A percentile compares a stretch with the other conserved stretches of the same genome.
Evolutionary conservation across 306 rosid species (phyloP).

Genomic region (Quercus alba): DNA sequence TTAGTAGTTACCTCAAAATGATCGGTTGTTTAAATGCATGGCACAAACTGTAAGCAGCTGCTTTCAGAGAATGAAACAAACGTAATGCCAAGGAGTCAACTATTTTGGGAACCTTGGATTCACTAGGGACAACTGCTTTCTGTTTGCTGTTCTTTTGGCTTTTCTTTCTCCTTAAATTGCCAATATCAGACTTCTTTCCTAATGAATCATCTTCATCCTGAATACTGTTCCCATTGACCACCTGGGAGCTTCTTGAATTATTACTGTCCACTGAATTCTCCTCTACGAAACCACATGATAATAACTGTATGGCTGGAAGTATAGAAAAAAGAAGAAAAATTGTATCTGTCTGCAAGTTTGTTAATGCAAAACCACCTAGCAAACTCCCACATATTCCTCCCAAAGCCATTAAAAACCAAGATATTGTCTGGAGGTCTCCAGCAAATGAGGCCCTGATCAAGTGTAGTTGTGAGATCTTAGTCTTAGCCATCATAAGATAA

Average conservation of each 20-base stretch:
- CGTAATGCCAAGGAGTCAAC: conserved; percentile 36
- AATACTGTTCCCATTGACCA: conserved; percentile 23
- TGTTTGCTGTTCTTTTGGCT: conserved; percentile 29
- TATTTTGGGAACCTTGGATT: conserved; percentile 29
- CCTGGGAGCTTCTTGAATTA: conserved; percentile 19
- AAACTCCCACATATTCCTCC: conserved; percentile 87
- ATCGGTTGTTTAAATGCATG: conserved; percentile 65
- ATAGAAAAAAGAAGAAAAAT: conserved; percentile 72
- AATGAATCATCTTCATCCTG: conserved; percentile 33
- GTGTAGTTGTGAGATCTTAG: not conserved
- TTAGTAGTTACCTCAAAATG: conserved; percentile 64
- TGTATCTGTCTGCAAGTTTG: conserved; percentile 46
- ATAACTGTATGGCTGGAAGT: conserved; percentile 67
- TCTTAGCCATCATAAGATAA: not conserved
- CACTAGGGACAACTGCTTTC: conserved; percentile 25
- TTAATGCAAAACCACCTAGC: conserved; percentile 75
- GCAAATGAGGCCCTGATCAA: conserved; percentile 66
- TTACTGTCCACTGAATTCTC: conserved; percentile 44
- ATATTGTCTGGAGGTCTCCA: conserved; percentile 80
- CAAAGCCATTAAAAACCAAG: conserved; percentile 80
- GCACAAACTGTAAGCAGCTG: conserved; percentile 54
- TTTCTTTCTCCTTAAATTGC: conserved; percentile 59
- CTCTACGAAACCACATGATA: conserved; percentile 68
- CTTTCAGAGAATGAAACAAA: conserved; percentile 60
- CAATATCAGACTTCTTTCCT: conserved; percentile 29